Evolutionary conservation across 2,329 filamentous ascomycete species (phyloP), one percentile per base, ranked within the genome.

Genomic region (Neonectria hederae): DNA sequence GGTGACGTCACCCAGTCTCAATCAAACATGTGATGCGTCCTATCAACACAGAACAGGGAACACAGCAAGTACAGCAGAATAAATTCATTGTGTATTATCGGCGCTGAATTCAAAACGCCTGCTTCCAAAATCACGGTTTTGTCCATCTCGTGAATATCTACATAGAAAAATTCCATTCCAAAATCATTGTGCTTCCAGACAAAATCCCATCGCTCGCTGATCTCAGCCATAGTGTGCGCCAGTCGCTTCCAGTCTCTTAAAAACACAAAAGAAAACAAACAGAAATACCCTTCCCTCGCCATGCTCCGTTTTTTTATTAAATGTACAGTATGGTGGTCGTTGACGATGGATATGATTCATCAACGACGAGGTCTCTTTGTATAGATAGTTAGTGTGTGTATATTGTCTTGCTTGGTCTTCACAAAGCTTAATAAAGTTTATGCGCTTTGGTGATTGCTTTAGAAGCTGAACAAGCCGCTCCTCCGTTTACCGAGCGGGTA

Each of bases 401-500:
- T 11, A 4, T 3, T 14, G 9, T 14, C 21, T n/a, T 11, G 24
- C 17, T 17, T 8, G 3, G 3, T n/a, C 17, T 30, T 11, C 45
- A 9, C 17, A 30, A 28, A 49, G 9, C 30, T 48, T 32, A 24
- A 24, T n/a, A 22, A 43, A 45, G 43, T 45, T 8, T 42, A 22
- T 49, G 17, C 28, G 48, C 19, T 13, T 30, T 40, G 19, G 26
- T 10, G 30, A 24, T 42, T 9, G 8, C 28, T 11, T 73, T 75
- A 86, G 64, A 87, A 87, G 59, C 83, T 85, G 68, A 87, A 87
- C 52, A 89, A 67, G 2, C 85, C 86, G 66, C 86, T 88, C 60
- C 86, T 80, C 67, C 84, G 80, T 77, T 89, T 89, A 13, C 86
- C 86, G 35, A 87, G 75, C 0, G 85, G 85, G 70, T 87, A 87